A percentile compares a stretch with the other conserved stretches of the same genome.
These are phyloP conservation scores for Paramecium biaurelia DNA, from an alignment of 73 alveolate genomes.

Conservation along the genomic window DNA sequence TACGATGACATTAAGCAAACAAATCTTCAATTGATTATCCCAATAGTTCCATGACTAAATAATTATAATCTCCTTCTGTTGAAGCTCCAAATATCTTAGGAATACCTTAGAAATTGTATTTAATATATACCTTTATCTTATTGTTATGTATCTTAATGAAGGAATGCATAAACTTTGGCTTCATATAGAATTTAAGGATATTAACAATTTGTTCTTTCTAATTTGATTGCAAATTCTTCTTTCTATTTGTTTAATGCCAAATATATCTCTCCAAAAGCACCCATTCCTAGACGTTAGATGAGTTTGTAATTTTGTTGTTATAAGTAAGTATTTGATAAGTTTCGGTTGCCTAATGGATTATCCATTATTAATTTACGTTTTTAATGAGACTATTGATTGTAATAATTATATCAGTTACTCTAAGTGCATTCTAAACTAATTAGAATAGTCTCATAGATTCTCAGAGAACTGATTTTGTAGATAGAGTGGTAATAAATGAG, in stretches of 20 bases:
- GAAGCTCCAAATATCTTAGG: constrained; percentile 72
- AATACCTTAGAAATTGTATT: constrained; percentile 61
- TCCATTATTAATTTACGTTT: constrained; percentile 37
- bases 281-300: constrained; percentile 85
- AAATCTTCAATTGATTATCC: constrained; percentile 78
- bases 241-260: constrained; percentile 76
- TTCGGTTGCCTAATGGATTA: constrained; percentile 28
- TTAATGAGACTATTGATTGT: constrained; percentile 9
- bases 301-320: constrained; percentile 69
- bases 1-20: constrained; percentile 61
- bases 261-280: constrained; percentile 91
- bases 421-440: not conserved
- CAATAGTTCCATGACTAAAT: constrained; percentile 74
- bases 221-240: constrained; percentile 89
- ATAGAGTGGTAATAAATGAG: not conserved
- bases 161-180: constrained; percentile 72
- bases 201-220: constrained; percentile 79
- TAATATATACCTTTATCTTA: constrained; percentile 52
- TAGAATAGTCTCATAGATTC: not conserved
- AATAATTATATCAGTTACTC: not conserved
- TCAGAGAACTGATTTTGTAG: not conserved
- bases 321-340: not conserved
- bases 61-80: constrained; percentile 79
- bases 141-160: constrained; percentile 63
- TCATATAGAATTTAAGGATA: constrained; percentile 86